phyloP scores from a whole-genome alignment of 768 basidiomycete genomes.

The Termitomyces sp. region DNA sequence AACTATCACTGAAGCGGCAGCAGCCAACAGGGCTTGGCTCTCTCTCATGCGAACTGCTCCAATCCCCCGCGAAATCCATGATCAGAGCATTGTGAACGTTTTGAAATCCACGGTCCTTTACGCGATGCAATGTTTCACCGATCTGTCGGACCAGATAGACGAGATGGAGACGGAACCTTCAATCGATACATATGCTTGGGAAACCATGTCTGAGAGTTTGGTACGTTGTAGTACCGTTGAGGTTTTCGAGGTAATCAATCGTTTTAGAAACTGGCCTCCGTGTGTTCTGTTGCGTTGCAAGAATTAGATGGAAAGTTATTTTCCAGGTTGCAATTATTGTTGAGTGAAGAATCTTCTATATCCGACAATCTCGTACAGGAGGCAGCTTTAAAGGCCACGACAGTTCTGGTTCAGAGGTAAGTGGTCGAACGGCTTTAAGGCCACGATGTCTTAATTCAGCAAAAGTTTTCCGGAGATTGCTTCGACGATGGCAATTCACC shows the following conservation, averaged over 20 bases:
- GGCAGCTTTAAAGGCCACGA: slow-evolving; percentile 81
- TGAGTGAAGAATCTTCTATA: slow-evolving; percentile 78
- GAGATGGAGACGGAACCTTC: slow-evolving; percentile 78
- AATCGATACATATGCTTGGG: slow-evolving; percentile 85
- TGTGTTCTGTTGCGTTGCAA: slow-evolving; percentile 69
- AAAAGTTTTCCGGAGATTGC: slow-evolving; percentile 79
- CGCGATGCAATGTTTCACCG: slow-evolving; percentile 72
- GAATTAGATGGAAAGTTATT: slow-evolving; percentile 68
- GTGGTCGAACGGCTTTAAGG: not conserved
- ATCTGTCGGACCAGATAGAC: slow-evolving; percentile 72
- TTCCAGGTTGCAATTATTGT: slow-evolving; percentile 60
- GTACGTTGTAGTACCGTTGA: slow-evolving; percentile 31
- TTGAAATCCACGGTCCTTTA: slow-evolving; percentile 48
- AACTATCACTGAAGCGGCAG: slow-evolving; percentile 60
- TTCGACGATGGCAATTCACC: slow-evolving; percentile 62
- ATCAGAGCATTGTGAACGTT: slow-evolving; percentile 28
- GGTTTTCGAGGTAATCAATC: not conserved
- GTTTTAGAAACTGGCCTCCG: slow-evolving; percentile 73
- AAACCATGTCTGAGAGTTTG: slow-evolving; percentile 87
- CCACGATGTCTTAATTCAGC: not conserved
- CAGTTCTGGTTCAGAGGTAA: slow-evolving; percentile 79
- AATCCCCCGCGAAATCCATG: slow-evolving; percentile 31
- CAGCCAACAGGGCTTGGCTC: slow-evolving; percentile 79
- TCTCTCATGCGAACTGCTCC: slow-evolving; percentile 54
- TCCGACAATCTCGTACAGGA: slow-evolving; percentile 84